Percentiles rank a stretch among this genome's conserved stretches.
phyloP scores from a whole-genome alignment of 306 rosid species.

The Ziziphus jujuba region DNA sequence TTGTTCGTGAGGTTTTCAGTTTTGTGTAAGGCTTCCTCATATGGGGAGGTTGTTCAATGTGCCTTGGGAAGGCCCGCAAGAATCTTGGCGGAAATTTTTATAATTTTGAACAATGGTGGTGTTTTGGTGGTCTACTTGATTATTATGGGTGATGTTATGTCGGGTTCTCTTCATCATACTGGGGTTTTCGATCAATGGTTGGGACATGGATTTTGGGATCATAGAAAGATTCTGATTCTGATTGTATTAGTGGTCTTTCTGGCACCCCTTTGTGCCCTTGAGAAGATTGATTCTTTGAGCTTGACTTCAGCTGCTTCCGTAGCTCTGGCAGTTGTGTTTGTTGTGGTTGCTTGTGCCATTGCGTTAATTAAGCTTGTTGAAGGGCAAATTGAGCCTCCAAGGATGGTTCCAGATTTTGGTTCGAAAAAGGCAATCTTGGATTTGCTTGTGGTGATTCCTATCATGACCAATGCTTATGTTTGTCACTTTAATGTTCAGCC shows the following conservation, averaged over 20 bases:
- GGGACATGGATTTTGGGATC: slow-evolving; percentile 94
- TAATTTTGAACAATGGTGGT: slow-evolving; percentile 81
- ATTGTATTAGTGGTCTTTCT: slow-evolving; percentile 66
- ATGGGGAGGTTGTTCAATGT: slow-evolving; percentile 87
- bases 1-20: slow-evolving; percentile 65
- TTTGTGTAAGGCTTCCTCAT: slow-evolving; percentile 63
- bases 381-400: slow-evolving; percentile 60
- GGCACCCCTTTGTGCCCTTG: slow-evolving; percentile 86
- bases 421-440: slow-evolving; percentile 72
- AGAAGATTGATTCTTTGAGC: slow-evolving; percentile 91
- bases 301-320: slow-evolving; percentile 96
- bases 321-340: slow-evolving; percentile 83
- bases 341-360: slow-evolving; percentile 59
- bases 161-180: slow-evolving; percentile 76
- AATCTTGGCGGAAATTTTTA: slow-evolving; percentile 72
- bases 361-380: slow-evolving; percentile 69
- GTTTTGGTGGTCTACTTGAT: slow-evolving; percentile 88
- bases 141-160: slow-evolving; percentile 98
- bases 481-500: slow-evolving; percentile 93
- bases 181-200: slow-evolving; percentile 92
- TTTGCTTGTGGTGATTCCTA: slow-evolving; percentile 92
- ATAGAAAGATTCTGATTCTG: slow-evolving; percentile 71
- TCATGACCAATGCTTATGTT: slow-evolving; percentile 87
- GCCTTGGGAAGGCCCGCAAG: slow-evolving; percentile 76
- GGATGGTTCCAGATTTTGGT: slow-evolving; percentile 80